These are phyloP conservation scores for Trichocladium antarcticum DNA, from an alignment of 495 filamentous ascomycete genomes.

Conservation along the genomic window DNA sequence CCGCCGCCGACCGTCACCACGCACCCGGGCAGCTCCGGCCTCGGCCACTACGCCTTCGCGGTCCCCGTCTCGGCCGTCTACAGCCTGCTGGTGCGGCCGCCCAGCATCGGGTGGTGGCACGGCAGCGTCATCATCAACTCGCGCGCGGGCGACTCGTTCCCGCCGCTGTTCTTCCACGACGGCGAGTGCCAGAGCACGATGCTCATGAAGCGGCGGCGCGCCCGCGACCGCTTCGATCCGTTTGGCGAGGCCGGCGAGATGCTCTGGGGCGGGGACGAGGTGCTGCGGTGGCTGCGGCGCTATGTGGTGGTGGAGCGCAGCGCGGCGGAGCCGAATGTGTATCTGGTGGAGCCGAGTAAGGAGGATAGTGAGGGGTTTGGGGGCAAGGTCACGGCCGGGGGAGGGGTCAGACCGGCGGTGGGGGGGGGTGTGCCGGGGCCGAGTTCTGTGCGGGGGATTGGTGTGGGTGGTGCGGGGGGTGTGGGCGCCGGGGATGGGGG, in stretches of 20 bases:
- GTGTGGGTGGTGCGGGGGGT: slow-evolving; percentile 12
- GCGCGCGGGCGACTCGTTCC: slow-evolving; percentile 78
- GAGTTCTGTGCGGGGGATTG: background rate
- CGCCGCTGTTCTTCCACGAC: slow-evolving; percentile 94
- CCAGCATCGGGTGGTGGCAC: slow-evolving; percentile 96
- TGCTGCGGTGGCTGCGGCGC: slow-evolving; percentile 75
- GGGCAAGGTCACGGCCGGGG: slow-evolving; percentile 41
- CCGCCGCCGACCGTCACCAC: slow-evolving; percentile 75
- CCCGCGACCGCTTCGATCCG: slow-evolving; percentile 77
- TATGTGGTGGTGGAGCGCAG: slow-evolving; percentile 78
- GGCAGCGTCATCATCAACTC: slow-evolving; percentile 90
- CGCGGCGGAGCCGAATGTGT: slow-evolving; percentile 73
- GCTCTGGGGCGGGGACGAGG: slow-evolving; percentile 97
- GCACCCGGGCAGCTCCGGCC: slow-evolving; percentile 42
- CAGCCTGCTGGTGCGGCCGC: slow-evolving; percentile 78
- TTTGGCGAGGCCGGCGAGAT: slow-evolving; percentile 74
- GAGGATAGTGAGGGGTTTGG: slow-evolving; percentile 81
- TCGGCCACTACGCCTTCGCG: slow-evolving; percentile 85
- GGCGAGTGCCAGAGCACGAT: slow-evolving; percentile 94
- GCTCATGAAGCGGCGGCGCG: slow-evolving; percentile 75
- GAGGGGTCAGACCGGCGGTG: slow-evolving; percentile 16
- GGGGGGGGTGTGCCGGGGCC: slow-evolving; percentile 10
- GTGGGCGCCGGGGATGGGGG: slow-evolving; percentile 46
- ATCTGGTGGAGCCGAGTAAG: slow-evolving; percentile 74
- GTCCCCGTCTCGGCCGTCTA: slow-evolving; percentile 85